Conservation (phyloP, 306 rosid species). For the Urtica urens region DNA sequence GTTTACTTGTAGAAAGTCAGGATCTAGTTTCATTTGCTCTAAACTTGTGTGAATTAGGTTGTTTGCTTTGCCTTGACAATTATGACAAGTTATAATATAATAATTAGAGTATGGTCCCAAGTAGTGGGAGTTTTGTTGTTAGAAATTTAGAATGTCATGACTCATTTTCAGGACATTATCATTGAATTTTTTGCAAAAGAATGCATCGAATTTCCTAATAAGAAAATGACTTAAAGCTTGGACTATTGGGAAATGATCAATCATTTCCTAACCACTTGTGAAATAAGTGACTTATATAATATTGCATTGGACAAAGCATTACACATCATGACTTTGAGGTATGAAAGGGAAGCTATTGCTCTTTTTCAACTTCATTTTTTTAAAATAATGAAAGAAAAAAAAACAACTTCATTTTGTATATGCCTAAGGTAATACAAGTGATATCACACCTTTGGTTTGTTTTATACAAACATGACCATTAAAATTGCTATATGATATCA, state of each 20-base stretch:
- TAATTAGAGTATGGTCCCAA: background rate
- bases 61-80: too few species aligned
- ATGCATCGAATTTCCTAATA: background rate
- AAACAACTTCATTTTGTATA: background rate
- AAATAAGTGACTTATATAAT: background rate
- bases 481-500: background rate
- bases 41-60: too few species aligned
- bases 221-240: background rate
- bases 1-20: too few species aligned
- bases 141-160: background rate
- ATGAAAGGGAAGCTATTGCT: slow-evolving; percentile 3
- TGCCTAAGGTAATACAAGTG: background rate
- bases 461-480: background rate
- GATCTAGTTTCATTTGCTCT: too few species aligned
- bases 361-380: too few species aligned
- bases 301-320: slow-evolving; percentile 2
- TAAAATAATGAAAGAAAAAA: too few species aligned
- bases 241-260: background rate
- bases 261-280: background rate
- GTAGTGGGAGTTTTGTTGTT: background rate
- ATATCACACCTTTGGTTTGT: slow-evolving; percentile 5
- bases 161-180: background rate
- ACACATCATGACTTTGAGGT: slow-evolving; percentile 1
- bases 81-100: too few species aligned
- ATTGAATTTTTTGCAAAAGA: background rate